Conservation (phyloP, 129 eudicot genomes). For the Artemisia annua region DNA sequence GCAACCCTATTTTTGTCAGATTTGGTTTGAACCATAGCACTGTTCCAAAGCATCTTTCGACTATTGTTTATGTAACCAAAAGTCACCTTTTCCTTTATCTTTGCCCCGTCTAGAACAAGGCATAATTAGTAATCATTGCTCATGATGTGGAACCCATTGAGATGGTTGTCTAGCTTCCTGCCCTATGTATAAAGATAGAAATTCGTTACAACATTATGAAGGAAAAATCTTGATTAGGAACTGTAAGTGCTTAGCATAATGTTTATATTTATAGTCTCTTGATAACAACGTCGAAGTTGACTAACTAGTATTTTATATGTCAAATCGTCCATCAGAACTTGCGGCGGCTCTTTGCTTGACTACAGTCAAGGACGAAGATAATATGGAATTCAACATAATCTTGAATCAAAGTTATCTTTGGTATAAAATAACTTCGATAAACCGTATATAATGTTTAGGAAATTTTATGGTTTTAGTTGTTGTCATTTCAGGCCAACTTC, state of each 20-base stretch:
- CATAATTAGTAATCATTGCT: constrained; percentile 81
- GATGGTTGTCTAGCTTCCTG: constrained; percentile 89
- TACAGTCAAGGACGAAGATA: constrained; percentile 83
- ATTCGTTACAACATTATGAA: constrained; percentile 85
- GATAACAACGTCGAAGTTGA: not conserved
- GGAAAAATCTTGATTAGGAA: constrained; percentile 83
- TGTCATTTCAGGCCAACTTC: constrained; percentile 65
- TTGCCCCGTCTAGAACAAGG: constrained; percentile 61
- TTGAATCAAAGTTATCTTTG: constrained; percentile 59
- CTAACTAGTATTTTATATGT: constrained; percentile 3
- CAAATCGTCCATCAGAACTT: constrained; percentile 87
- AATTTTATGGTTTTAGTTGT: not conserved
- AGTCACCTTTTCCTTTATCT: not conserved
- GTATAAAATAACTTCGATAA: not conserved
- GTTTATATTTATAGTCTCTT: not conserved
- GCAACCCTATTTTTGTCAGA: constrained; percentile 70
- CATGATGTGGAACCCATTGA: constrained; percentile 97
- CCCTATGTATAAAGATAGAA: constrained; percentile 86
- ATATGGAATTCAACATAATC: constrained; percentile 81
- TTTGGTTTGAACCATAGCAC: constrained; percentile 82
- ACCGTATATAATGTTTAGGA: not conserved
- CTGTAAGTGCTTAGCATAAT: constrained; percentile 37
- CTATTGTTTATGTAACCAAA: not conserved
- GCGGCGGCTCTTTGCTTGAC: constrained; percentile 84
- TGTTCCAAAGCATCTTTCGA: constrained; percentile 29